Conservation (phyloP, 106 monocot genomes). For the Allium cepa region DNA sequence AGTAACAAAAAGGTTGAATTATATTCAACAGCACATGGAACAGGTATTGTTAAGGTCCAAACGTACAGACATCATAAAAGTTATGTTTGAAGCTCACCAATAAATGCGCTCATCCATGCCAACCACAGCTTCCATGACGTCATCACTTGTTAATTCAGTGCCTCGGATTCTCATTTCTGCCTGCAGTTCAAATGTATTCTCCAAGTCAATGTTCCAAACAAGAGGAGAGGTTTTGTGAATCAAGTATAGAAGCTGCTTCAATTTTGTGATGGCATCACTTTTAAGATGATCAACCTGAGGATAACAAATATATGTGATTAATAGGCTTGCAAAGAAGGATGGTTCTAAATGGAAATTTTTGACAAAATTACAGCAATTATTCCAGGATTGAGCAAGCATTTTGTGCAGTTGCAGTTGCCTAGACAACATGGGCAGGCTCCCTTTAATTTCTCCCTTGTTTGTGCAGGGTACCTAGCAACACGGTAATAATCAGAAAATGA, state of each 20-base stretch:
- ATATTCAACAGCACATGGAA: too few relatives aligned
- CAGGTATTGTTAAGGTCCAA: too few relatives aligned
- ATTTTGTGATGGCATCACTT: background rate
- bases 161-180: slow-evolving; percentile 5
- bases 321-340: background rate
- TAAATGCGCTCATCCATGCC: slow-evolving; percentile 13
- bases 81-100: background rate
- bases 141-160: background rate
- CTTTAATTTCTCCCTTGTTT: slow-evolving; percentile 2
- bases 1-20: too few relatives aligned
- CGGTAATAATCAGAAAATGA: background rate
- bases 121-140: background rate
- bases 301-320: background rate
- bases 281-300: background rate
- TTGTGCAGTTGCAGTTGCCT: slow-evolving; percentile 9
- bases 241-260: slow-evolving; percentile 5
- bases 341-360: background rate
- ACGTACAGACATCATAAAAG: too few relatives aligned
- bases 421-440: slow-evolving; percentile 10
- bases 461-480: slow-evolving; percentile 8
- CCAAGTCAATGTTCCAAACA: slow-evolving; percentile 3
- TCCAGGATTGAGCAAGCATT: slow-evolving; percentile 3
- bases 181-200: slow-evolving; percentile 4
- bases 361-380: background rate
- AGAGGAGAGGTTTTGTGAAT: slow-evolving; percentile 6